phyloP scores from a whole-genome alignment of 345 rosid genomes.

The Citrus australasica region DNA sequence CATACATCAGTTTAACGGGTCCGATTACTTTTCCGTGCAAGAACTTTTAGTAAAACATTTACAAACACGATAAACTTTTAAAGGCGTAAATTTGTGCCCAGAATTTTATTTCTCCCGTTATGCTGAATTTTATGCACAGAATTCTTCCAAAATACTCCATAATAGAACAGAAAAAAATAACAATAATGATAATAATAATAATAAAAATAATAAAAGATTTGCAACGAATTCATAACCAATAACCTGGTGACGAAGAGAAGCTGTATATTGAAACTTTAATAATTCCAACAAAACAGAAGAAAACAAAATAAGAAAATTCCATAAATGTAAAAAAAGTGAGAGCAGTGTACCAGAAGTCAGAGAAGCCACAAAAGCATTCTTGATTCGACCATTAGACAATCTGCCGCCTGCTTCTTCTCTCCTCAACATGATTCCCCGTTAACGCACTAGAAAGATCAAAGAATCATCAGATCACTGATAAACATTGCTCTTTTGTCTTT shows the following conservation, averaged over 20 bases:
- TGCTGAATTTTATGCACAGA: not conserved
- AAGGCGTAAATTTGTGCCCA: not conserved
- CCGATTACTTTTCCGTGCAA: not conserved
- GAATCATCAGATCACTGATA: too few relatives aligned
- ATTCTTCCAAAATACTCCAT: not conserved
- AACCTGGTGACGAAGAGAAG: not conserved
- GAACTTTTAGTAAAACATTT: not conserved
- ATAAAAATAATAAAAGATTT: too few relatives aligned
- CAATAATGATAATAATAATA: not conserved
- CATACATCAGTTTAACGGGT: not conserved
- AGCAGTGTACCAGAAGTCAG: not conserved
- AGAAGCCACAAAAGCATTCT: constrained; percentile 1
- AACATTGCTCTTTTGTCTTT: too few relatives aligned
- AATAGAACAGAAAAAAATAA: too few relatives aligned
- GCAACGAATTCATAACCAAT: not conserved
- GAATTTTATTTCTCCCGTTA: not conserved
- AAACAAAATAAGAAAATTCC: not conserved
- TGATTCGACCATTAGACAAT: not conserved
- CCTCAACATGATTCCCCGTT: not conserved
- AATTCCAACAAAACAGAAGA: not conserved
- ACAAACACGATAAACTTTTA: not conserved
- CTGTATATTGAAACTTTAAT: not conserved
- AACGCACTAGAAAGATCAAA: not conserved
- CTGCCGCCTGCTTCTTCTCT: not conserved
- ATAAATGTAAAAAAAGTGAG: not conserved